Conservation (phyloP, 2,329 filamentous ascomycete species). For the Diaporthe aspalathi region DNA sequence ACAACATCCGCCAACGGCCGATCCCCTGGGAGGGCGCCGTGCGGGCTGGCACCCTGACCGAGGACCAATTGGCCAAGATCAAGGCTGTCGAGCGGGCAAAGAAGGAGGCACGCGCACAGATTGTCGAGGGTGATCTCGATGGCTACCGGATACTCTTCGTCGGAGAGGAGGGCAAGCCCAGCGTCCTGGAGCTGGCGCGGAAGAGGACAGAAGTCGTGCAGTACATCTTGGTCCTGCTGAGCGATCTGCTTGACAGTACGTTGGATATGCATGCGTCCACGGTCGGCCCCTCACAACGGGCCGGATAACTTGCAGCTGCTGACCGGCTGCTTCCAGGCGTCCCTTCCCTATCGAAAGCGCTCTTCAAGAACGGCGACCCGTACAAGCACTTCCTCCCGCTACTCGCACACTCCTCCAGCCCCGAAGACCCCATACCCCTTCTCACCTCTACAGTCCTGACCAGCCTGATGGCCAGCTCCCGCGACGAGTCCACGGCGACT, state of each 20-base stretch:
- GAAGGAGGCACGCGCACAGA: conserved; percentile 87
- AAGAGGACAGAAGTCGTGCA: conserved; percentile 92
- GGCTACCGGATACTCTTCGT: conserved; percentile 86
- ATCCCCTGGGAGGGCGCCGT: conserved; percentile 99
- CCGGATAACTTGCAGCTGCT: background rate
- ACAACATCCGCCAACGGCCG: conserved; percentile 94
- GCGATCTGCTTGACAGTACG: conserved; percentile 87
- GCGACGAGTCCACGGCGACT: conserved; percentile 73
- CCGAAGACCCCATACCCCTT: conserved; percentile 85
- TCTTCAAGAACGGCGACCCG: conserved; percentile 80
- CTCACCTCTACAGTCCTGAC: conserved; percentile 90
- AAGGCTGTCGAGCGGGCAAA: conserved; percentile 96
- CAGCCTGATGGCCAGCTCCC: conserved; percentile 77
- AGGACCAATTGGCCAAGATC: conserved; percentile 94
- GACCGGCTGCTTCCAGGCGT: conserved; percentile 67
- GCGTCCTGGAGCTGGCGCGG: conserved; percentile 84
- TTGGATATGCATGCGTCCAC: conserved; percentile 22
- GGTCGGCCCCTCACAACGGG: background rate
- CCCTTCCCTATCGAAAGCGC: conserved; percentile 79
- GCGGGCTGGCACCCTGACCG: conserved; percentile 91
- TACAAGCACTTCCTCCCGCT: conserved; percentile 88
- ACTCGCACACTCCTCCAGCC: conserved; percentile 79
- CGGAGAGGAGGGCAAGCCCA: conserved; percentile 75
- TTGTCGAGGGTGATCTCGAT: conserved; percentile 81
- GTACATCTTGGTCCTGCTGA: conserved; percentile 90